Percentiles rank a stretch among this genome's conserved stretches.
phyloP scores from a whole-genome alignment of 1,284 basidiomycete species.

The Salmacisia buchloeana region DNA sequence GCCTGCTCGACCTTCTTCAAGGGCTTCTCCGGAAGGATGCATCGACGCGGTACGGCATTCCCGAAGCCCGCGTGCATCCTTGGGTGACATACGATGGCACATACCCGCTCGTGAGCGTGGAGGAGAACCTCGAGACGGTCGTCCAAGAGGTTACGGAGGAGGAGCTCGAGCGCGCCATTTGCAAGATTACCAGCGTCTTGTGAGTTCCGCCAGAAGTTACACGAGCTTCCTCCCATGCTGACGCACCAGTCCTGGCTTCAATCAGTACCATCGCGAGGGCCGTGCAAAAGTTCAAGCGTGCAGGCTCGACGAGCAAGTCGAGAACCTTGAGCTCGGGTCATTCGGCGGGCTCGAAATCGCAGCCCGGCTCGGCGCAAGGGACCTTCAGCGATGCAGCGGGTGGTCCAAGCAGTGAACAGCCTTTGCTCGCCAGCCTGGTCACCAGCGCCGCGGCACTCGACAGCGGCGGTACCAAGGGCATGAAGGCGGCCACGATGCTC shows the following conservation, averaged over 20 bases:
- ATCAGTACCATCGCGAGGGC: slow-evolving; percentile 39
- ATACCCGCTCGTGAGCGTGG: slow-evolving; percentile 23
- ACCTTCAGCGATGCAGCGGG: not conserved
- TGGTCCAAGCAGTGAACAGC: not conserved
- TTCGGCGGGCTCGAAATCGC: not conserved
- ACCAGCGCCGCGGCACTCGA: not conserved
- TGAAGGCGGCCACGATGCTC: not conserved
- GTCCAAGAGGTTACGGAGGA: slow-evolving; percentile 46
- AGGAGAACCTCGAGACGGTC: slow-evolving; percentile 32
- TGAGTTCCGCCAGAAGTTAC: not conserved
- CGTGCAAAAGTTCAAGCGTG: slow-evolving; percentile 43
- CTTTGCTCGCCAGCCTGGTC: not conserved
- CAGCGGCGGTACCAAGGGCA: not conserved
- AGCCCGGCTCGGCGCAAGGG: not conserved
- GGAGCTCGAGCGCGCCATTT: slow-evolving; percentile 44
- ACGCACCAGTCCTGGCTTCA: not conserved
- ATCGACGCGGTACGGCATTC: slow-evolving; percentile 30
- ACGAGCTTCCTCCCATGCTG: not conserved
- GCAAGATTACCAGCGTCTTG: slow-evolving; percentile 45
- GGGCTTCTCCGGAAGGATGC: slow-evolving; percentile 41
- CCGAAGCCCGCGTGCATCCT: slow-evolving; percentile 34
- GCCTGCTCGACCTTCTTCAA: slow-evolving; percentile 29
- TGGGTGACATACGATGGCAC: slow-evolving; percentile 33
- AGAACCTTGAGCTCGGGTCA: not conserved
- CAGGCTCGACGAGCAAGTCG: slow-evolving; percentile 1